These are phyloP conservation scores for Annulohypoxylon nitens DNA, from an alignment of 495 filamentous ascomycete species.

Conservation along the genomic window DNA sequence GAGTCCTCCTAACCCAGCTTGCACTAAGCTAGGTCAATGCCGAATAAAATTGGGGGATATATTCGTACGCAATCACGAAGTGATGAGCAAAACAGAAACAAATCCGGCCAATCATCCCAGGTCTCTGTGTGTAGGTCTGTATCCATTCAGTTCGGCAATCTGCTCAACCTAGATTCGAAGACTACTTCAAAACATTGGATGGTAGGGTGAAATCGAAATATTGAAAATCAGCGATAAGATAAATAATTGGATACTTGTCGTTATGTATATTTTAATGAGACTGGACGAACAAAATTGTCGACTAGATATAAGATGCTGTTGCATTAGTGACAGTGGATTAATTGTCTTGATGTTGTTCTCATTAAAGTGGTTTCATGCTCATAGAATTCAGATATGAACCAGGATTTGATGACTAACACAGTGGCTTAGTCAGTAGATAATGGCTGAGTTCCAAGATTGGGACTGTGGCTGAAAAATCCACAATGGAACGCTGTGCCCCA, in stretches of 20 bases:
- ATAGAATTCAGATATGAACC: not conserved
- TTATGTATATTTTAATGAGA: not conserved
- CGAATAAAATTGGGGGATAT: slow-evolving; percentile 26
- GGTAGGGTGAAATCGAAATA: not conserved
- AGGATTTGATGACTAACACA: not conserved
- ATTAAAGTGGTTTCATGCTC: not conserved
- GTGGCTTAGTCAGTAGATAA: not conserved
- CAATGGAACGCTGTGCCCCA: slow-evolving; percentile 5
- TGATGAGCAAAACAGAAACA: slow-evolving; percentile 15
- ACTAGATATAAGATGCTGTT: not conserved
- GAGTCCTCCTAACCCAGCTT: slow-evolving; percentile 51
- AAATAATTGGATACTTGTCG: not conserved
- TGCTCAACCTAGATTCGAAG: slow-evolving; percentile 3
- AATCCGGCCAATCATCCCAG: slow-evolving; percentile 1
- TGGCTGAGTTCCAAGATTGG: slow-evolving; percentile 1
- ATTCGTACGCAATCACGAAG: slow-evolving; percentile 32
- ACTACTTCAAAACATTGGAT: not conserved
- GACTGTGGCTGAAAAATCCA: slow-evolving; percentile 11
- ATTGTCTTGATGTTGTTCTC: not conserved
- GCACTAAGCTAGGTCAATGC: slow-evolving; percentile 26
- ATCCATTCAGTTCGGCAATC: slow-evolving; percentile 5
- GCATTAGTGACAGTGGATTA: not conserved
- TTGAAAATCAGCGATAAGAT: not conserved
- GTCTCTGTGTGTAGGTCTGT: not conserved
- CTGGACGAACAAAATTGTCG: not conserved